A percentile compares a stretch with the other conserved stretches of the same genome.
These are phyloP conservation scores for Mucor circinelloides DNA, from an alignment of 371 early-diverging fungal genomes.

Conservation along the genomic window DNA sequence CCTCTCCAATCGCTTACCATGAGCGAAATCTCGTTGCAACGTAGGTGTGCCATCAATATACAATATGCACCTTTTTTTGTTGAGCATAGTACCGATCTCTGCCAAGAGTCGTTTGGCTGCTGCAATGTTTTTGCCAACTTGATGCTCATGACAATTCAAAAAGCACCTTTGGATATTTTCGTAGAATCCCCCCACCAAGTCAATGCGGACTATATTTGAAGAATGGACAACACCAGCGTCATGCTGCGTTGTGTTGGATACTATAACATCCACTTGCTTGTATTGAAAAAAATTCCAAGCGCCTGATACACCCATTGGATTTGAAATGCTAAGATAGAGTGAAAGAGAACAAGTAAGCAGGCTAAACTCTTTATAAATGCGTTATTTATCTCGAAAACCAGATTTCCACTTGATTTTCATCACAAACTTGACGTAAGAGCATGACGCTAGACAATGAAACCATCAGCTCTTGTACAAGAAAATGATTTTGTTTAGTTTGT, in stretches of 20 bases:
- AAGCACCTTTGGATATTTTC: not conserved
- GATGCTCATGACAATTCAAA: not conserved
- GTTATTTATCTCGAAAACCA: not conserved
- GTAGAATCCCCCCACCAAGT: not conserved
- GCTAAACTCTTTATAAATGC: not conserved
- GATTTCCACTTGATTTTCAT: not conserved
- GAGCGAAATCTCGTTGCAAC: not conserved
- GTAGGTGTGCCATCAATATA: not conserved
- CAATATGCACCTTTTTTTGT: not conserved
- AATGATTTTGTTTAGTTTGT: too few species aligned
- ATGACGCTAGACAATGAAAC: too few species aligned
- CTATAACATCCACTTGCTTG: not conserved
- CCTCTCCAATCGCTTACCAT: not conserved
- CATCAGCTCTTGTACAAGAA: too few species aligned
- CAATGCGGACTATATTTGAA: not conserved
- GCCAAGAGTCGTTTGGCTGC: not conserved
- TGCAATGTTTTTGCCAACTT: not conserved
- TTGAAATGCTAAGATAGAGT: not conserved
- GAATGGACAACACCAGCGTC: not conserved
- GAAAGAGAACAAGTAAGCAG: not conserved
- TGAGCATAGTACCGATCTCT: not conserved
- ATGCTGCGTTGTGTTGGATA: not conserved
- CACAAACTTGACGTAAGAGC: not conserved
- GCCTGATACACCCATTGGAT: not conserved
- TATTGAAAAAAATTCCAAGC: not conserved